phyloP scores from a whole-genome alignment of 805 yeast species.

The Candida pini region DNA sequence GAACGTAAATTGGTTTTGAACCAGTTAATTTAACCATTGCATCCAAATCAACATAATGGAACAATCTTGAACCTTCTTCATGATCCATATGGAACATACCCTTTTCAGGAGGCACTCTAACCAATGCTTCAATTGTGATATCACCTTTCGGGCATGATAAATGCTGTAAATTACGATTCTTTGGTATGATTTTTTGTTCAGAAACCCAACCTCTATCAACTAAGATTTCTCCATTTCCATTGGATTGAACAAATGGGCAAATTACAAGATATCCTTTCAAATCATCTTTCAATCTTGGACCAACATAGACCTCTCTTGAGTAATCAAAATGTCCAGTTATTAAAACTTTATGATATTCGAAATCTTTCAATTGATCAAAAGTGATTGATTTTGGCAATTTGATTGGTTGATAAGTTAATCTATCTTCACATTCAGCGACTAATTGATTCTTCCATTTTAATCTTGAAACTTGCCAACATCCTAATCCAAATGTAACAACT shows the following conservation, averaged over 20 bases:
- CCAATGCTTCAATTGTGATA: conserved; percentile 66
- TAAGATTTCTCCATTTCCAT: conserved; percentile 71
- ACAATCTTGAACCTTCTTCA: conserved; percentile 59
- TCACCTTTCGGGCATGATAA: conserved; percentile 69
- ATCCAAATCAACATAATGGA: conserved; percentile 74
- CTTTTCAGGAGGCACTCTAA: conserved; percentile 61
- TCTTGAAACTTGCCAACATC: conserved; percentile 89
- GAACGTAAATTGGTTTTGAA: conserved; percentile 69
- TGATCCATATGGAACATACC: conserved; percentile 64
- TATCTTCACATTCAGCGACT: conserved; percentile 77
- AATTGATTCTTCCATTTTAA: conserved; percentile 83
- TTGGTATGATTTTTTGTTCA: conserved; percentile 58
- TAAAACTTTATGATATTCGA: conserved; percentile 78
- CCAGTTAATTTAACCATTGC: conserved; percentile 71
- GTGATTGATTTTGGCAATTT: conserved; percentile 64
- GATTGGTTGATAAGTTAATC: conserved; percentile 66
- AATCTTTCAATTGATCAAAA: conserved; percentile 61
- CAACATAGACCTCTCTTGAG: conserved; percentile 82
- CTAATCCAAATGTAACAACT: conserved; percentile 73
- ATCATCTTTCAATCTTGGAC: conserved; percentile 76
- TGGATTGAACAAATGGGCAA: conserved; percentile 73
- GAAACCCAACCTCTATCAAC: conserved; percentile 91
- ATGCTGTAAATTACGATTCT: conserved; percentile 52
- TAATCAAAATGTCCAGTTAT: conserved; percentile 77
- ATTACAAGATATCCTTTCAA: conserved; percentile 72